Base-by-base conservation (phyloP, 2,329 filamentous ascomycete genomes). In the Fusarium veterinarium region DNA sequence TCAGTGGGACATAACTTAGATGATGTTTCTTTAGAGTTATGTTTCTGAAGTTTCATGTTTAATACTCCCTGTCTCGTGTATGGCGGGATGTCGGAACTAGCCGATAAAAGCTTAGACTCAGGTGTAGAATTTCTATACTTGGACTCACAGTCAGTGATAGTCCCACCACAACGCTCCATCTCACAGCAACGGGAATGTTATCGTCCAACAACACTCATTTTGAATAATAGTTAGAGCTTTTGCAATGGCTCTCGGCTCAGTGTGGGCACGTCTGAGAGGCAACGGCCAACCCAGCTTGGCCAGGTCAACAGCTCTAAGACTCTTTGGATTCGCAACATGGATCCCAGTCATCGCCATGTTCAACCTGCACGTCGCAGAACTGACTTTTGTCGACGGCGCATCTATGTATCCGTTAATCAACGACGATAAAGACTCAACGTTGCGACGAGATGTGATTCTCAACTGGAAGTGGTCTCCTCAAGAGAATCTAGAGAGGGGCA, bases 341-440 rank as follows among this genome's bases (percentile, higher is more conserved):
- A 80, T 92, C 30, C 91, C 91, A 2, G 86, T 89, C 19, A 82
- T 89, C 53, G 86, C 91, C 64, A 89, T 88, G 80, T 86, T 92
- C 82, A 89, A 91, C 75, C 83, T 87, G 38, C 85, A 90, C 75
- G 86, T 92, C 41, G 88, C 86, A 28, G 88, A 91, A 72, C 69
- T 91, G 48, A 87, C 86, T 7, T 82, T 83, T 64, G 88, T 93
- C 67, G 84, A 85, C 40, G 91, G 91, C 5, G 80, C 85, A 25
- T 94, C 92, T 25, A 96, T 96, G 93, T 92, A 92, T 61, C 93
- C 93, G 3, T 92, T 91, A 69, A 84, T 95, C 60, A 95, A 95
- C 77, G 85, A 90, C 65, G 88, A 91, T 58, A 91, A 86, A 76
- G 85, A 91, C 77, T 85, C 86, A 76, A 90, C 85, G 65, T 83